Conservation (phyloP, 495 filamentous ascomycete species). For the Neurospora sp. region DNA sequence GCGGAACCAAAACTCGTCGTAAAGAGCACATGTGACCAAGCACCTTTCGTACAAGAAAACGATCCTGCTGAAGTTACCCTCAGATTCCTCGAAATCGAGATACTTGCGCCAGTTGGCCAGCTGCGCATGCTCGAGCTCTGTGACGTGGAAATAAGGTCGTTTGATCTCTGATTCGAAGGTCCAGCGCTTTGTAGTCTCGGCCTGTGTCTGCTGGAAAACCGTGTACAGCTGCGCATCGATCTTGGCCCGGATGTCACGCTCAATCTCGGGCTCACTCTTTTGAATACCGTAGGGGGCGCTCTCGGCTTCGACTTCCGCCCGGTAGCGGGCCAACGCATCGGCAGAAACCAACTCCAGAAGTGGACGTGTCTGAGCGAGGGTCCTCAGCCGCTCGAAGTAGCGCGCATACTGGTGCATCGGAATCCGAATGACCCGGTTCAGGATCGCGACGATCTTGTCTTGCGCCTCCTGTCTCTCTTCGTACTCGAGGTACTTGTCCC, state of each 20-base stretch:
- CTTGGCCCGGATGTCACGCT: slow-evolving; percentile 68
- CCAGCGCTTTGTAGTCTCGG: slow-evolving; percentile 89
- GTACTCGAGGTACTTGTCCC: slow-evolving; percentile 97
- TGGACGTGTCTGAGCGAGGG: slow-evolving; percentile 63
- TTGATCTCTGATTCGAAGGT: slow-evolving; percentile 92
- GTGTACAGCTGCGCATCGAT: slow-evolving; percentile 75
- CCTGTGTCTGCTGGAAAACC: slow-evolving; percentile 70
- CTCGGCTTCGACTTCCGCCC: slow-evolving; percentile 57
- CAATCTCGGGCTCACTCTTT: slow-evolving; percentile 64
- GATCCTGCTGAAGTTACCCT: slow-evolving; percentile 64
- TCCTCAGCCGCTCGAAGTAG: slow-evolving; percentile 86
- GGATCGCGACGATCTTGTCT: slow-evolving; percentile 77
- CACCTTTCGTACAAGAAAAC: slow-evolving; percentile 89
- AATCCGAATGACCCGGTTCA: slow-evolving; percentile 78
- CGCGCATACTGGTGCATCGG: slow-evolving; percentile 95
- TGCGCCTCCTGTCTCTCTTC: slow-evolving; percentile 81
- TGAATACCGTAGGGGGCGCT: slow-evolving; percentile 27
- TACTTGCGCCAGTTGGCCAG: slow-evolving; percentile 94
- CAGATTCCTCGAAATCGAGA: slow-evolving; percentile 87
- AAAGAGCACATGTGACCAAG: slow-evolving; percentile 82
- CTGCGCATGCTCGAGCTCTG: slow-evolving; percentile 76
- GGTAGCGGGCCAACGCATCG: slow-evolving; percentile 59
- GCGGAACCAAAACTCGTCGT: slow-evolving; percentile 95
- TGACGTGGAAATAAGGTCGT: slow-evolving; percentile 94
- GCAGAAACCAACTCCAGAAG: slow-evolving; percentile 59